Conservation (phyloP, 305 asterid genomes). For the Petunia hybrid region DNA sequence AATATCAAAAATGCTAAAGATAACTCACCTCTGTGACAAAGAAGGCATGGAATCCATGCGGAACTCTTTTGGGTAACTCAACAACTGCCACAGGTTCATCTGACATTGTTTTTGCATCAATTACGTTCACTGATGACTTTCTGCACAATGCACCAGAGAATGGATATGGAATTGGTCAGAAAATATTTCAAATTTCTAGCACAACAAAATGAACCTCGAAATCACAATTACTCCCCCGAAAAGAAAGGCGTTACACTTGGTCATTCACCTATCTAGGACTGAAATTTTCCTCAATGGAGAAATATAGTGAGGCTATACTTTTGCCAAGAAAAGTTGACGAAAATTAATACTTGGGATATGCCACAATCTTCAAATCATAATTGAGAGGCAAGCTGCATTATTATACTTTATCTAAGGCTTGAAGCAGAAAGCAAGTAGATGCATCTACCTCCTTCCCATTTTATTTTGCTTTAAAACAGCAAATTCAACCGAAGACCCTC, state of each 20-base stretch:
- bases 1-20: neutral
- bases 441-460: conserved; percentile 8
- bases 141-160: conserved; percentile 50
- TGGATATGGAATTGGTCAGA: conserved; percentile 10
- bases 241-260: neutral
- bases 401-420: conserved; percentile 3
- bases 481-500: neutral
- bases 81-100: conserved; percentile 90
- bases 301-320: neutral
- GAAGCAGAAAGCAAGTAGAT: neutral
- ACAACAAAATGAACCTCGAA: neutral
- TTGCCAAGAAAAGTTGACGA: neutral
- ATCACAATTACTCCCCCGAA: neutral
- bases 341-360: neutral
- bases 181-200: conserved; percentile 9
- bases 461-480: neutral
- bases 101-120: conserved; percentile 96
- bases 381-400: neutral
- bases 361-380: conserved; percentile 19
- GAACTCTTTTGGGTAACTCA: conserved; percentile 89
- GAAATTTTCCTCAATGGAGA: neutral
- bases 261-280: conserved; percentile 3
- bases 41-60: conserved; percentile 94
- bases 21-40: conserved; percentile 82
- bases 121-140: conserved; percentile 79